Evolutionary conservation across 2,329 filamentous ascomycete species (phyloP).

Genomic region (Penicillium sp.): DNA sequence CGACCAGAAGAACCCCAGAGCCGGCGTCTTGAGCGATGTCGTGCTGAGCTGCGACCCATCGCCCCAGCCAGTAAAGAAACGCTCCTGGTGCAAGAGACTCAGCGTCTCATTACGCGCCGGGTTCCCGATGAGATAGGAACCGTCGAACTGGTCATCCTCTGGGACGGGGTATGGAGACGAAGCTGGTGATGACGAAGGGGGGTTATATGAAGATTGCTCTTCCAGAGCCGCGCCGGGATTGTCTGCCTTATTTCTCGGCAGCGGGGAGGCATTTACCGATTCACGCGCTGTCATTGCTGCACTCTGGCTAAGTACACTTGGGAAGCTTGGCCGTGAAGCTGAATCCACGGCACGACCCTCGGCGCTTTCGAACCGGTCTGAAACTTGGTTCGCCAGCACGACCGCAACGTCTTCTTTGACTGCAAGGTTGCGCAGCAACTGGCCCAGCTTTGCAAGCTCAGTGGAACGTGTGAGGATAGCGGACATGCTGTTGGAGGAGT

Average conservation of each 20-base stretch:
- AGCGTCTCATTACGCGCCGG: slow-evolving; percentile 54
- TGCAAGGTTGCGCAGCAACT: slow-evolving; percentile 72
- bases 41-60: slow-evolving; percentile 51
- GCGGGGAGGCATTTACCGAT: slow-evolving; percentile 19
- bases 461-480: slow-evolving; percentile 70
- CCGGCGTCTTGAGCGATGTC: slow-evolving; percentile 67
- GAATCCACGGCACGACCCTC: slow-evolving; percentile 13
- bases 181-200: slow-evolving; percentile 28
- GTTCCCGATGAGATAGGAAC: slow-evolving; percentile 40
- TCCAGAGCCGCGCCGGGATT: background rate
- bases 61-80: slow-evolving; percentile 95
- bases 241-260: background rate
- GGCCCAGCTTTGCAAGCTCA: slow-evolving; percentile 72
- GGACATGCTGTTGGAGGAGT: slow-evolving; percentile 38
- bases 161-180: slow-evolving; percentile 31
- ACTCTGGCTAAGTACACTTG: slow-evolving; percentile 12
- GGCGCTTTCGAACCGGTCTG: slow-evolving; percentile 68
- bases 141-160: slow-evolving; percentile 30
- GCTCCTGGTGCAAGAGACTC: slow-evolving; percentile 81
- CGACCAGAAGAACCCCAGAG: slow-evolving; percentile 83
- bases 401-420: slow-evolving; percentile 72
- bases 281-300: slow-evolving; percentile 21
- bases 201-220: slow-evolving; percentile 6
- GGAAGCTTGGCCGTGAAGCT: slow-evolving; percentile 6
- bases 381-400: slow-evolving; percentile 92